Evolutionary conservation across 1,139 yeast genomes (phyloP).

Genomic region (Debaryomyces sp.): DNA sequence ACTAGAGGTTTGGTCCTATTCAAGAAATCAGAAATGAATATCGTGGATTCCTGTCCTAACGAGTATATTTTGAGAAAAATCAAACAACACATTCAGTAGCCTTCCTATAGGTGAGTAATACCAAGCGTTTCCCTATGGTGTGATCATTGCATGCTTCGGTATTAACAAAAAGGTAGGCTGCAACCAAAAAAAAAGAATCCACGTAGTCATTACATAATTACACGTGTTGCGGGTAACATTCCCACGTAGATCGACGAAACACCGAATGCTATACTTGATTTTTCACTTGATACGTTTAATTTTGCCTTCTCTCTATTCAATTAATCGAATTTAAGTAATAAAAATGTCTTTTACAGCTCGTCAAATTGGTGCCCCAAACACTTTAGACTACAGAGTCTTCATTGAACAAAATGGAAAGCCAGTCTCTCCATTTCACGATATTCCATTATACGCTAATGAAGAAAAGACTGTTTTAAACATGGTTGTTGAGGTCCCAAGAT

Average conservation of each 20-base stretch:
- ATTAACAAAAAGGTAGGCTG: neutral
- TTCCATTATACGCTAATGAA: conserved; percentile 73
- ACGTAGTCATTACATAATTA: conserved; percentile 3
- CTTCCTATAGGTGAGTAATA: neutral
- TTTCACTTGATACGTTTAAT: neutral
- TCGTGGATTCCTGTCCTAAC: conserved; percentile 16
- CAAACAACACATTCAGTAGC: neutral
- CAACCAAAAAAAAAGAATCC: neutral
- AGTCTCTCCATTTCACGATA: conserved; percentile 72
- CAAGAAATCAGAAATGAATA: conserved; percentile 64
- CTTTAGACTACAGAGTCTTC: conserved; percentile 85
- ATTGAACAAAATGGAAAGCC: conserved; percentile 52
- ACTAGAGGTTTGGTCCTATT: conserved; percentile 56
- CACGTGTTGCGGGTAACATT: conserved; percentile 11
- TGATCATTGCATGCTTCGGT: no score
- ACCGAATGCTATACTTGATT: neutral
- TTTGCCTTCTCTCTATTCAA: conserved; percentile 9
- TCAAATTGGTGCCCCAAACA: conserved; percentile 90
- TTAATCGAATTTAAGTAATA: conserved; percentile 7
- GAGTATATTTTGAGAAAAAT: conserved; percentile 17
- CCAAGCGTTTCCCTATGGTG: neutral
- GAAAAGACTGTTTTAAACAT: conserved; percentile 72
- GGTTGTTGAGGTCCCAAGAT: conserved; percentile 94
- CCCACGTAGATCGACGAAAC: conserved; percentile 4
- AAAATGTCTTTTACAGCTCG: conserved; percentile 73